Percentiles rank a stretch among this genome's conserved stretches.
Evolutionary conservation across 2,329 filamentous ascomycete species (phyloP).

Genomic region (Furcasterigmium furcatum): DNA sequence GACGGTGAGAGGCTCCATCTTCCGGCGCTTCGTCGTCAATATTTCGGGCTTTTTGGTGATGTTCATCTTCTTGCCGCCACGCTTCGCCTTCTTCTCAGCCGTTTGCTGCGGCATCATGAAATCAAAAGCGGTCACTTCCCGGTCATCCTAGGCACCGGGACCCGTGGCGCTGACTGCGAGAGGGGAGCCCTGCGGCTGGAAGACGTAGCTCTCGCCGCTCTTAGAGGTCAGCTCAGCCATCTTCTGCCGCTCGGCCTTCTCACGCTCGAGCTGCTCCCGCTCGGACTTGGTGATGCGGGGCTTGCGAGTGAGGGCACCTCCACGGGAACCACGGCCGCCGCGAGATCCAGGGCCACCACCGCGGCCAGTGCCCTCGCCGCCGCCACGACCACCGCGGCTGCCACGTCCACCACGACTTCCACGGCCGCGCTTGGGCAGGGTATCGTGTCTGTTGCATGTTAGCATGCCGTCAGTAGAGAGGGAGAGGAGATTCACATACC

Average conservation of each 20-base stretch:
- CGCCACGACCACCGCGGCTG: constrained; percentile 46
- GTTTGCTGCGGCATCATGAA: too few species aligned
- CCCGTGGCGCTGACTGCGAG: constrained; percentile 5
- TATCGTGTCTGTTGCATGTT: constrained; percentile 55
- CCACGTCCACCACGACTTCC: constrained; percentile 32
- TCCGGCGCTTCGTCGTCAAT: too few species aligned
- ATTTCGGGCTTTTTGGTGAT: too few species aligned
- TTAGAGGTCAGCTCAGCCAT: constrained; percentile 36
- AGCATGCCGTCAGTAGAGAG: constrained; percentile 19
- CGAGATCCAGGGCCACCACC: constrained; percentile 64
- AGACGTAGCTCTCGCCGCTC: constrained; percentile 28
- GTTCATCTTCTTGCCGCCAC: too few species aligned
- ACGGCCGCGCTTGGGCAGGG: constrained; percentile 66
- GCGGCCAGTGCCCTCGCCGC: constrained; percentile 46
- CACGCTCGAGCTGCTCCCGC: constrained; percentile 74
- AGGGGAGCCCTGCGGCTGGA: constrained; percentile 24
- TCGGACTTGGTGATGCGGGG: constrained; percentile 84
- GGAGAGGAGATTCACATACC: constrained; percentile 38
- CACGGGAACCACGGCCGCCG: constrained; percentile 67
- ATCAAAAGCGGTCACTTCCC: too few species aligned
- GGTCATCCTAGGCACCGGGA: background rate
- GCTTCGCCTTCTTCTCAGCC: too few species aligned
- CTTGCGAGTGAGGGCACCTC: constrained; percentile 72
- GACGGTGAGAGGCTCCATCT: too few species aligned
- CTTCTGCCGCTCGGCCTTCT: constrained; percentile 72